phyloP scores from a whole-genome alignment of 306 rosid genomes.

The Lathyrus oleraceus region DNA sequence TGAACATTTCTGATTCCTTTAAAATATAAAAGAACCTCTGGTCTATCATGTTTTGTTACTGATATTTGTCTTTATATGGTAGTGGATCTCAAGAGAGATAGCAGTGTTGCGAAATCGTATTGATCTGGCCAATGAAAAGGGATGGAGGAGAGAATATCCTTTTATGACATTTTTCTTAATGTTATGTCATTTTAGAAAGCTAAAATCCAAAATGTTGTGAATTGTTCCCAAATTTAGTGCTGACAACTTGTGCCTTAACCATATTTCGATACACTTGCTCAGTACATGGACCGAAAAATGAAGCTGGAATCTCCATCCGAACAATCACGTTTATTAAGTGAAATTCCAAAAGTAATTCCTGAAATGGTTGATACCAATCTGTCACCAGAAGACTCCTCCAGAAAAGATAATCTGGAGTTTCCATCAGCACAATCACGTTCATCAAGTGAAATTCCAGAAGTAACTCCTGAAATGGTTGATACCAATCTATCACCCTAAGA shows the following conservation, averaged over 20 bases:
- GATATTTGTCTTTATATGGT: slow-evolving; percentile 34
- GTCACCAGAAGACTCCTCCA: slow-evolving; percentile 36
- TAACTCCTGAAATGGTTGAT: slow-evolving; percentile 54
- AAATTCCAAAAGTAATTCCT: slow-evolving; percentile 60
- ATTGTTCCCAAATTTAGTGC: slow-evolving; percentile 28
- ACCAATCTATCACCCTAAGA: slow-evolving; percentile 38
- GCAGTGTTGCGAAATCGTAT: slow-evolving; percentile 58
- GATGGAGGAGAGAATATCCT: slow-evolving; percentile 96
- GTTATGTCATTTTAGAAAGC: slow-evolving; percentile 13
- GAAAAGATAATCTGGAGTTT: slow-evolving; percentile 33
- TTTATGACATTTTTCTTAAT: slow-evolving; percentile 25
- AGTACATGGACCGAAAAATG: slow-evolving; percentile 50
- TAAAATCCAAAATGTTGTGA: slow-evolving; percentile 19
- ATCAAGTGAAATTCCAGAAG: slow-evolving; percentile 48
- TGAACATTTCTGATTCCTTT: slow-evolving; percentile 12
- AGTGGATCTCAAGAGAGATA: slow-evolving; percentile 78
- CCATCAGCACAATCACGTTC: slow-evolving; percentile 56
- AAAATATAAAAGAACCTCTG: background rate
- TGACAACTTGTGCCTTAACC: slow-evolving; percentile 54
- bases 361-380: slow-evolving; percentile 42
- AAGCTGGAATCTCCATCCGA: slow-evolving; percentile 55
- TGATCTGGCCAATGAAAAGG: slow-evolving; percentile 86
- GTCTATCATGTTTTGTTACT: slow-evolving; percentile 16
- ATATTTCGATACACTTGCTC: slow-evolving; percentile 50
- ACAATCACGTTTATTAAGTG: slow-evolving; percentile 55